Evolutionary conservation across 192 early-diverging fungal genomes (phyloP).

Genomic region (Spizellomyces sp.): DNA sequence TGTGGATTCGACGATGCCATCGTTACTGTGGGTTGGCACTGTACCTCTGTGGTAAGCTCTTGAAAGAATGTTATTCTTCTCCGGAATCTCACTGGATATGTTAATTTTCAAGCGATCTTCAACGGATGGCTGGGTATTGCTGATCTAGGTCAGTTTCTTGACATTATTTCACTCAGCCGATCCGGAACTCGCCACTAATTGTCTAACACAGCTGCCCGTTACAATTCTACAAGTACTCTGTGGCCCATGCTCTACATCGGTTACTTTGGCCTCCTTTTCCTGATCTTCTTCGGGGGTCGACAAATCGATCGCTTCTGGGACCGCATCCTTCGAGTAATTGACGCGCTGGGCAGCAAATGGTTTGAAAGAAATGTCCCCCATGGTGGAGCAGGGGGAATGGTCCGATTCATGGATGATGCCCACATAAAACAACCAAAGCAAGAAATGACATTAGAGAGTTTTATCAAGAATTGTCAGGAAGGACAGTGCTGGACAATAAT

Average conservation of each 20-base stretch:
- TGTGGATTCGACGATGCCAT: too few species aligned
- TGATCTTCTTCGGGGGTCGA: background rate
- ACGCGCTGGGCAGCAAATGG: background rate
- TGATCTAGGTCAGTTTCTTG: background rate
- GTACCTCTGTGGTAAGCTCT: too few species aligned
- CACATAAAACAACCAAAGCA: background rate
- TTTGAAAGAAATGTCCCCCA: background rate
- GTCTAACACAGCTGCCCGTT: constrained; percentile 4
- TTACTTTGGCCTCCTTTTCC: constrained; percentile 6
- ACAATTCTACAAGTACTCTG: background rate
- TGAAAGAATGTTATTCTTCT: too few species aligned
- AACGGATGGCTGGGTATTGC: background rate
- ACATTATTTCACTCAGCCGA: too few species aligned
- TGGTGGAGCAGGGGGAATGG: background rate
- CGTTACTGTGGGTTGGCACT: too few species aligned
- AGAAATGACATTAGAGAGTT: background rate
- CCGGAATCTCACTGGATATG: too few species aligned
- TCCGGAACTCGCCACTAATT: too few species aligned
- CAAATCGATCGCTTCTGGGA: background rate
- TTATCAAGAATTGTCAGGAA: background rate
- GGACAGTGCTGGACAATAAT: background rate
- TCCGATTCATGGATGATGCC: background rate
- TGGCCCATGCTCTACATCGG: background rate
- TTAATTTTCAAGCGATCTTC: too few species aligned
- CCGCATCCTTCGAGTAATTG: background rate